Base-by-base conservation (phyloP, 2,329 filamentous ascomycete genomes). In the Cladosporium sp. region DNA sequence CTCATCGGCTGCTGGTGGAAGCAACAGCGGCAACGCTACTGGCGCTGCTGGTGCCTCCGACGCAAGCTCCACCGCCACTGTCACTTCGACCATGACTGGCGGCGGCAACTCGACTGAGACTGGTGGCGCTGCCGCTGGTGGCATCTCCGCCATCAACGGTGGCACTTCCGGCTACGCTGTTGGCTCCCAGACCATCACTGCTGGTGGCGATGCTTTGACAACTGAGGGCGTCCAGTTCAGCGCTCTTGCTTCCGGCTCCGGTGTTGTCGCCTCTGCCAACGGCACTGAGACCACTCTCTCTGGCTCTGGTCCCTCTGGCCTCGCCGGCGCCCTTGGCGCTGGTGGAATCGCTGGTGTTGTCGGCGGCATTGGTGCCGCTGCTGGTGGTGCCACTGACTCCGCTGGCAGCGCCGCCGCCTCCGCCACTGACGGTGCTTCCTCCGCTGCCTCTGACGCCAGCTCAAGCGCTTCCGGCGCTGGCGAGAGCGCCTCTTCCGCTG, bases 191-290 rank as follows among this genome's bases (percentile, higher is more conserved):
- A 63, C 62, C 37, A 61, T 64, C n/a, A 63, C 60, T 25, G 59
- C 59, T 38, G 59, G 51, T 42, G 60, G 55, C 39, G 45, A 60
- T 17, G 58, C 38, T 36, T 40, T 45, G 39, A 58, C 49, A 15
- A 51, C 51, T 19, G 30, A 39, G 22, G 56, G 38, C 28, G 47
- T 58, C 37, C 56, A 50, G 22, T 59, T 63, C 55, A 60, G 63
- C n/a, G 58, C 67, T 60, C 63, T 67, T 55, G 63, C 68, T 40
- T 60, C 60, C 30, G 65, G 61, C 28, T 45, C 62, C 11, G 59
- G 64, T 43, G 64, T 62, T 11, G 61, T 63, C 51, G 51, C 64
- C 49, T 62, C 63, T 49, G 60, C 64, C 25, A 57, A 58, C 22
- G 65, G 64, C 56, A 61, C 65, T 37, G 55, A 60, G 55, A 59